Conservation (phyloP, 805 yeast genomes). For the Wickerhamiella dianesei region DNA sequence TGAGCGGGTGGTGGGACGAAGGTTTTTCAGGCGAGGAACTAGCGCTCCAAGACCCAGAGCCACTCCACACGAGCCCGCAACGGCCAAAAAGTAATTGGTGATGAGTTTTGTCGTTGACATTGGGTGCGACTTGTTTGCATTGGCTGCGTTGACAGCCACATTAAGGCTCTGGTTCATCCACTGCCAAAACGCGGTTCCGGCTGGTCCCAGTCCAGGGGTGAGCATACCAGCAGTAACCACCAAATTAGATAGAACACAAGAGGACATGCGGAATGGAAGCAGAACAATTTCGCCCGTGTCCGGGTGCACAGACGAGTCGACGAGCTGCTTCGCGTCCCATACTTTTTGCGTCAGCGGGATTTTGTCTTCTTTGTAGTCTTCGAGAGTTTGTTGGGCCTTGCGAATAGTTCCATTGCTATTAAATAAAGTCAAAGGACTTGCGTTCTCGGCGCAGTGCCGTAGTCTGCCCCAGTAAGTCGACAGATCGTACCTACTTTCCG, state of each 20-base stretch:
- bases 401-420: constrained; percentile 53
- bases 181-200: constrained; percentile 95
- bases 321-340: constrained; percentile 76
- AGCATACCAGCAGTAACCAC: constrained; percentile 97
- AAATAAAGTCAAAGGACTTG: constrained; percentile 79
- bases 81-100: constrained; percentile 76
- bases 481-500: constrained; percentile 46
- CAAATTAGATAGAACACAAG: constrained; percentile 82
- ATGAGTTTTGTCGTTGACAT: constrained; percentile 63
- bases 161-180: constrained; percentile 92
- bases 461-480: constrained; percentile 87
- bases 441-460: constrained; percentile 80
- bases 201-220: constrained; percentile 80
- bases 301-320: constrained; percentile 91
- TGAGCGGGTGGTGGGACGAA: constrained; percentile 57
- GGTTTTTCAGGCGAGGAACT: constrained; percentile 67
- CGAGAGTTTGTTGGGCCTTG: constrained; percentile 48
- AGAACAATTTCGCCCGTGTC: constrained; percentile 90
- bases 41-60: constrained; percentile 84
- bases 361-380: constrained; percentile 62
- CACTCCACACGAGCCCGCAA: constrained; percentile 86
- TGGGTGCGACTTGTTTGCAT: constrained; percentile 91
- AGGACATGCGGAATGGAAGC: constrained; percentile 93
- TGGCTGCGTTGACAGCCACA: constrained; percentile 93
- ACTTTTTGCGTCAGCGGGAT: constrained; percentile 60